phyloP scores from a whole-genome alignment of 495 filamentous ascomycete genomes.

The Cercophora samala region DNA sequence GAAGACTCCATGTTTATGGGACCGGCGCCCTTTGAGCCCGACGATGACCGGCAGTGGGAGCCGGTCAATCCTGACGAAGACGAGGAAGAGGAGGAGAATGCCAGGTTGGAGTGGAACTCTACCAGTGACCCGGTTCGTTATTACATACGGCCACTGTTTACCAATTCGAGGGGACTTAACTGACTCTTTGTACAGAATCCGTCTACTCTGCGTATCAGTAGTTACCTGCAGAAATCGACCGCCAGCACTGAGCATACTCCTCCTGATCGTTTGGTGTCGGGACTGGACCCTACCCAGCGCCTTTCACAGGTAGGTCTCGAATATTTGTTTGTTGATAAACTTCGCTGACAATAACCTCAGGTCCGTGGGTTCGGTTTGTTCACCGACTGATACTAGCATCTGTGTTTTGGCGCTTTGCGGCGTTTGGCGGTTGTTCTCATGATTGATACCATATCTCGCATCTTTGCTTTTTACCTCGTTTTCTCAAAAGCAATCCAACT shows the following conservation, averaged over 20 bases:
- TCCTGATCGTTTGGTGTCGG: constrained; percentile 30
- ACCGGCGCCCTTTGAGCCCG: constrained; percentile 31
- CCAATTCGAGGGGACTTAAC: constrained; percentile 10
- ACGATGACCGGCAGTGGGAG: constrained; percentile 81
- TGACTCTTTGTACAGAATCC: constrained; percentile 35
- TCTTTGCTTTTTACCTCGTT: constrained; percentile 17
- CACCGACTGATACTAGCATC: constrained; percentile 41
- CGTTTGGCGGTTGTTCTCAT: background rate
- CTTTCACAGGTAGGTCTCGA: constrained; percentile 53
- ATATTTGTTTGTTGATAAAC: background rate
- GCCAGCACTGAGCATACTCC: constrained; percentile 24
- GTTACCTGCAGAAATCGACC: constrained; percentile 31
- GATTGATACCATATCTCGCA: constrained; percentile 1
- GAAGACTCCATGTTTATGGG: constrained; percentile 73
- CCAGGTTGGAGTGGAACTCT: constrained; percentile 73
- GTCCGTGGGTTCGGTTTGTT: constrained; percentile 55
- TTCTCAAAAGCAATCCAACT: constrained; percentile 64
- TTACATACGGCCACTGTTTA: background rate
- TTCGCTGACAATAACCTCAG: constrained; percentile 32
- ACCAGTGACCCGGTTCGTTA: constrained; percentile 51
- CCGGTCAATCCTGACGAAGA: constrained; percentile 69
- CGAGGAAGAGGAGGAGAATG: constrained; percentile 61
- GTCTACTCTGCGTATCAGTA: constrained; percentile 38
- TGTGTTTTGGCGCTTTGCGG: constrained; percentile 21
- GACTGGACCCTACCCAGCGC: constrained; percentile 63